Evolutionary conservation across 2,329 filamentous ascomycete species (phyloP).

Genomic region (Aspergillus phoenicis): DNA sequence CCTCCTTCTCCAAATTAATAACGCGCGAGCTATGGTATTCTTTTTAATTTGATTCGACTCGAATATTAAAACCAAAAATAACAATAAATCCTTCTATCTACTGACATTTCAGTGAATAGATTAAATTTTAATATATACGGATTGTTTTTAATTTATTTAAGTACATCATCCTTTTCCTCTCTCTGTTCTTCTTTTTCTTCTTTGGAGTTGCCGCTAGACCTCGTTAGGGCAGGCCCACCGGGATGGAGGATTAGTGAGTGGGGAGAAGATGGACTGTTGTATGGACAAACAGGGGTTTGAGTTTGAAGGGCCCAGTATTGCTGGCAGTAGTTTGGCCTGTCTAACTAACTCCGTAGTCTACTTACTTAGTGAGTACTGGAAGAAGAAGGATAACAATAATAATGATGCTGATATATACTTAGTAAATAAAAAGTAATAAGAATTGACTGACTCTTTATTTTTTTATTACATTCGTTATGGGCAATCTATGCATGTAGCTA

Average conservation of each 20-base stretch:
- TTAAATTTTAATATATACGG: not conserved
- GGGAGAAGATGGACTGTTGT: not conserved
- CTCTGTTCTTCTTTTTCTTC: not conserved
- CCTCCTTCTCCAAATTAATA: not conserved
- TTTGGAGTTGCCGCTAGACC: not conserved
- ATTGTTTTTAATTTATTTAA: not conserved
- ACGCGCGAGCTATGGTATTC: not conserved
- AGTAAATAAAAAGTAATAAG: not conserved
- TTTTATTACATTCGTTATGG: no score
- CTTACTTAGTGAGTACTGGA: not conserved
- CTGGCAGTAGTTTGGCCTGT: no score
- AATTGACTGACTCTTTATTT: no score
- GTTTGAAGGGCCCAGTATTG: slow-evolving; percentile 13
- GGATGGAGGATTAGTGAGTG: not conserved
- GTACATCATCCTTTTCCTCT: not conserved
- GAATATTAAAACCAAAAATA: not conserved
- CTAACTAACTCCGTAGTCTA: not conserved
- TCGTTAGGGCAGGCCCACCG: not conserved
- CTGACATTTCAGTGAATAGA: not conserved
- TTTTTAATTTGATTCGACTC: not conserved
- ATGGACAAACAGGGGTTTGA: slow-evolving; percentile 23
- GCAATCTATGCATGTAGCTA: no score
- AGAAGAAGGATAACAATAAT: not conserved
- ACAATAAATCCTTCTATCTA: not conserved
- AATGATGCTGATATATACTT: not conserved